Base-by-base conservation (phyloP, 176 grass and related monocot species). In the Areca catechu region DNA sequence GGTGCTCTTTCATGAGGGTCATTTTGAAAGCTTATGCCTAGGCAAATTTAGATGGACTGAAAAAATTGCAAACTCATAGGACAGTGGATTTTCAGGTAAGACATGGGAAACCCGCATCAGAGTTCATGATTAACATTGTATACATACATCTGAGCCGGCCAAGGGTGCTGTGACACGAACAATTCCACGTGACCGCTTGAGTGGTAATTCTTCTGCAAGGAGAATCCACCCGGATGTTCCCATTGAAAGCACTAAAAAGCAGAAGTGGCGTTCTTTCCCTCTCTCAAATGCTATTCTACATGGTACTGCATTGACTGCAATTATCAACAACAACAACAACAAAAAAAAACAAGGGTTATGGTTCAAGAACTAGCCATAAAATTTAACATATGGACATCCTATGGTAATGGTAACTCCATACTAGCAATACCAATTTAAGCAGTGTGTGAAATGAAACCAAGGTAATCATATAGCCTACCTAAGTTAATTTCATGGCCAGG, bases 271-370 rank as follows among this genome's bases (percentile, higher is more conserved):
- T 67, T 99, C 94, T 81, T 93, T 99, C 50, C 94, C 88, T 64
- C 84, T 89, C 65, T 99, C 94, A 83, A 99, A 99, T 50, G 94
- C 94, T 86, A 99, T 99, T 77, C 94, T 83, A 76, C 94, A 99
- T 50, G 84, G 87, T 53, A 99, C 63, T 1, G 84, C 79, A 53
- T 86, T 78, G 48, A 25, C 94, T 99, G 73, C 55, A 78, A 69
- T 59, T 71, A 71, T 24, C 60, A 71, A 21, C 60, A 69, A 16
- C 56, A 50, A 58, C 4, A 18, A 73, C 77, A 29, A n/a, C n/a
- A n/a, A n/a, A 50, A 54, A 59, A 27, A 43, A 50, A 54, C 48
- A 22, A 4, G 27, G 34, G 34, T 43, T 43, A 43, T 12, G 34
- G 10, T 43, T 43, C 34, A 43, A 43, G 7, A 43, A 10, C 9